phyloP scores from a whole-genome alignment of 2,329 filamentous ascomycete species.

The Calonectria fujianensis region DNA sequence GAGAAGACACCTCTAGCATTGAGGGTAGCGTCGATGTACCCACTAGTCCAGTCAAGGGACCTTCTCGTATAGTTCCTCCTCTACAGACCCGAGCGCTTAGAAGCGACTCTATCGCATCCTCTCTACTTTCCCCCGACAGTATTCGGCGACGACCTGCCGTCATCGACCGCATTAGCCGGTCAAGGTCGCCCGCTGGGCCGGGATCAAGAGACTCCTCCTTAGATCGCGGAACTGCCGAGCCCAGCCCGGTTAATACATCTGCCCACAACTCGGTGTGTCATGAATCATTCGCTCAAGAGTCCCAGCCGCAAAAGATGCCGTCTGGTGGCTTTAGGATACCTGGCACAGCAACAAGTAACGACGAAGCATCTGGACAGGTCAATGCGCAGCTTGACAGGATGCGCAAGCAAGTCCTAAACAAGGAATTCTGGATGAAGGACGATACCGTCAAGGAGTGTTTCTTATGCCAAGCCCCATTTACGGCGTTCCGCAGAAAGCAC shows the following conservation, averaged over 20 bases:
- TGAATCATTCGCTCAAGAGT: conserved; percentile 71
- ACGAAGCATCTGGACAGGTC: conserved; percentile 75
- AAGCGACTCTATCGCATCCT: conserved; percentile 59
- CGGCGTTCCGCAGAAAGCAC: conserved; percentile 95
- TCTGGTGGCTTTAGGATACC: conserved; percentile 72
- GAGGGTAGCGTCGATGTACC: conserved; percentile 70
- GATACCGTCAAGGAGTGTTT: conserved; percentile 99
- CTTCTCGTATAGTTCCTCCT: conserved; percentile 57
- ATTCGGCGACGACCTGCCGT: conserved; percentile 68
- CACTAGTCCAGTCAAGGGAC: conserved; percentile 65
- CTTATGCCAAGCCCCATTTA: conserved; percentile 91
- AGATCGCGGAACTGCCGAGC: conserved; percentile 74
- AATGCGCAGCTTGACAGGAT: conserved; percentile 81
- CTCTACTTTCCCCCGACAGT: conserved; percentile 62
- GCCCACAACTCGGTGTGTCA: conserved; percentile 76
- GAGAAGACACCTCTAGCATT: conserved; percentile 67
- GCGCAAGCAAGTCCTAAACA: conserved; percentile 90
- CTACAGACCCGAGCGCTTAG: conserved; percentile 61
- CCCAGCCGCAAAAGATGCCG: conserved; percentile 65
- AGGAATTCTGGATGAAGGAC: conserved; percentile 99
- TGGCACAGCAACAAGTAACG: conserved; percentile 71
- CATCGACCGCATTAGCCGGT: conserved; percentile 73
- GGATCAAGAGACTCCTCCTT: conserved; percentile 76
- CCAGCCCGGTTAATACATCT: conserved; percentile 75
- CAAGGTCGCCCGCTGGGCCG: conserved; percentile 64